Percentiles rank a stretch among this genome's conserved stretches.
phyloP scores from a whole-genome alignment of 257 asterid genomes.

The Solanum lycopersicoides region DNA sequence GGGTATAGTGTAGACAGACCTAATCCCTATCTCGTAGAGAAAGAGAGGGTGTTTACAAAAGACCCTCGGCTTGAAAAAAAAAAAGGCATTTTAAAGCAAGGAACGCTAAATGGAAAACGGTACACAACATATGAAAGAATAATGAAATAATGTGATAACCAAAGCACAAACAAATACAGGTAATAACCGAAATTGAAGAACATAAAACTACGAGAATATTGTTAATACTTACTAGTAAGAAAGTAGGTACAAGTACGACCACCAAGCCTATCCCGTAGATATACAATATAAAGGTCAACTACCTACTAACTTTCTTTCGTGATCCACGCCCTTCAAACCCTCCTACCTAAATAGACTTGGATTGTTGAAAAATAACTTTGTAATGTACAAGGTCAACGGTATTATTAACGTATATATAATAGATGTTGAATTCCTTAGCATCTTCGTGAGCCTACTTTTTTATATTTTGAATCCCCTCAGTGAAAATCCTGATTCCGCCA shows the following conservation, averaged over 20 bases:
- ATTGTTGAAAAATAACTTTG: not conserved
- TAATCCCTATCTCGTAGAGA: not conserved
- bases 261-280: not conserved
- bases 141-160: not conserved
- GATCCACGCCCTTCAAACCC: not conserved
- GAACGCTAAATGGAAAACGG: not conserved
- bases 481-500: not conserved
- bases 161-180: not conserved
- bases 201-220: not conserved
- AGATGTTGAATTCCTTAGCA: not conserved
- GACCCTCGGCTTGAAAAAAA: not conserved
- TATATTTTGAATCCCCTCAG: not conserved
- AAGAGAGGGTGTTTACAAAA: not conserved
- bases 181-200: not conserved
- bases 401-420: not conserved
- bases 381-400: not conserved
- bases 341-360: not conserved
- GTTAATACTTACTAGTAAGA: not conserved
- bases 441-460: not conserved
- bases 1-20: not conserved
- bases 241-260: not conserved
- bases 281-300: not conserved
- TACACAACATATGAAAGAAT: not conserved
- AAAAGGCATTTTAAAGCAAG: not conserved
- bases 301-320: no score